phyloP scores from a whole-genome alignment of 768 basidiomycete species.

The Trametes cinnabarina region DNA sequence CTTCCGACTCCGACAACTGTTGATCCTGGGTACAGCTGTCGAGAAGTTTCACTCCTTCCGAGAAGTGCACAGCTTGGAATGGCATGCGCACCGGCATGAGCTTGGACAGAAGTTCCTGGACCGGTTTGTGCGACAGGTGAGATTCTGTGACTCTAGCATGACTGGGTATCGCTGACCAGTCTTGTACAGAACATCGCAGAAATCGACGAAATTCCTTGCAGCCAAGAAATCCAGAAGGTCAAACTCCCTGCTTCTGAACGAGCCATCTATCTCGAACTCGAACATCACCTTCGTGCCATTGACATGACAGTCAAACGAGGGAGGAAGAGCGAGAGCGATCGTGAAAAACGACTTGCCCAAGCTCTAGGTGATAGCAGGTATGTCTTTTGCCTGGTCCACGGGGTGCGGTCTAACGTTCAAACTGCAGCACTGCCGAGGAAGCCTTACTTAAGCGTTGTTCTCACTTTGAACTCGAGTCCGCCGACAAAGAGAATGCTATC shows the following conservation, averaged over 20 bases:
- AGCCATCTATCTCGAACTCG: conserved; percentile 91
- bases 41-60: conserved; percentile 97
- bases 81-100: conserved; percentile 85
- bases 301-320: conserved; percentile 77
- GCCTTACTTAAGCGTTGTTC: conserved; percentile 94
- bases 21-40: conserved; percentile 50
- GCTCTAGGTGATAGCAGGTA: conserved; percentile 84
- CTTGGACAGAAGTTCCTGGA: conserved; percentile 82
- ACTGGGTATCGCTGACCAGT: neutral
- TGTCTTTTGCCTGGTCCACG: conserved; percentile 35
- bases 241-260: conserved; percentile 88
- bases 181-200: conserved; percentile 50
- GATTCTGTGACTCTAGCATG: conserved; percentile 16
- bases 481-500: conserved; percentile 70
- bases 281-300: conserved; percentile 86
- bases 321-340: conserved; percentile 71
- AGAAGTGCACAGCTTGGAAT: conserved; percentile 86
- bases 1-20: neutral
- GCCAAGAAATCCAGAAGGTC: conserved; percentile 58
- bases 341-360: conserved; percentile 83
- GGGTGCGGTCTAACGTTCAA: neutral
- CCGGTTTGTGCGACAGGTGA: conserved; percentile 80
- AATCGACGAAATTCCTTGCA: conserved; percentile 91
- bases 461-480: conserved; percentile 83
- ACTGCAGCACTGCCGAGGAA: conserved; percentile 77